These are phyloP conservation scores for Pseudoscleropodium purum DNA, from an alignment of 225 moss, liverwort and hornwort species.

Conservation along the genomic window DNA sequence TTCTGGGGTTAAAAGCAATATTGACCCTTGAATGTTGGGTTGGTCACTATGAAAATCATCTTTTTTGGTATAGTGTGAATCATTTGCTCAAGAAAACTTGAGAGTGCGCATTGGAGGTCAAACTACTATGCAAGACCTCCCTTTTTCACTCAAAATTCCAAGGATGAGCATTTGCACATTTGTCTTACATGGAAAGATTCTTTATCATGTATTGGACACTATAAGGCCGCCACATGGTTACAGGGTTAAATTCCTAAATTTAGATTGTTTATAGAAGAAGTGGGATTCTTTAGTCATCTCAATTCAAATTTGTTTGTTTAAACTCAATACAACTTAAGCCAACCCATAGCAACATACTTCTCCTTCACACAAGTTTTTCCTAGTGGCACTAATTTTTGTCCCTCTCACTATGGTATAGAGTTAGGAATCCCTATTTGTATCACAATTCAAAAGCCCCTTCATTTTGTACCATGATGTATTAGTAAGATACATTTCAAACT, in stretches of 20 bases:
- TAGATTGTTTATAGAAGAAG: neutral
- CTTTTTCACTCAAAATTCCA: neutral
- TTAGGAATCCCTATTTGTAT: rapidly evolving
- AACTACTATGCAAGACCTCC: no score
- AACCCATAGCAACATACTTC: rapidly evolving
- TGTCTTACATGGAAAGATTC: neutral
- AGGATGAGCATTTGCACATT: rapidly evolving
- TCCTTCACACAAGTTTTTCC: no score
- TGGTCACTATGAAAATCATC: no score
- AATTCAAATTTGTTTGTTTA: neutral
- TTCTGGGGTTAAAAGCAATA: no score
- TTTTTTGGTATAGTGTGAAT: no score
- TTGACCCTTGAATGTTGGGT: no score
- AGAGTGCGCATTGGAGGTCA: no score
- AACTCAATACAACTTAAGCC: neutral
- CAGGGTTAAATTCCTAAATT: rapidly evolving
- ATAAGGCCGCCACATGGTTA: rapidly evolving
- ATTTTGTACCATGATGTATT: neutral
- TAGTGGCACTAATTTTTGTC: neutral
- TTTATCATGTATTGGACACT: rapidly evolving
- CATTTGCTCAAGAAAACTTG: no score
- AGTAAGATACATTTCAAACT: neutral
- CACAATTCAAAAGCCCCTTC: rapidly evolving
- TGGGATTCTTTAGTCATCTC: no score
- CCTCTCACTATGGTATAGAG: rapidly evolving